Percentiles rank a stretch among this genome's conserved stretches.
These are phyloP conservation scores for Prillingera fragicola DNA, from an alignment of 1,284 basidiomycete genomes.

Conservation along the genomic window DNA sequence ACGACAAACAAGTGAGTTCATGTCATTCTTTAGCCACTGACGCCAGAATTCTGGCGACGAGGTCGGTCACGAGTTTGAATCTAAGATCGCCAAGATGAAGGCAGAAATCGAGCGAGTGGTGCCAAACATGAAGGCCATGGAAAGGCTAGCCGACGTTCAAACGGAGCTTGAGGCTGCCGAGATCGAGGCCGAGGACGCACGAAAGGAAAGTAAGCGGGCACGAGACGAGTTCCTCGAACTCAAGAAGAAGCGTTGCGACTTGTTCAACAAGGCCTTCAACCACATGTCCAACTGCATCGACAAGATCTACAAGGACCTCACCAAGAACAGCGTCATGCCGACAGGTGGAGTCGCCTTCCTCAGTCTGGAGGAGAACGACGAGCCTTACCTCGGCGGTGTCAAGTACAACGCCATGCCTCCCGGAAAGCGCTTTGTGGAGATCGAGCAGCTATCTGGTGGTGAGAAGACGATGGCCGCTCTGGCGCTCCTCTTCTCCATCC, in stretches of 20 bases:
- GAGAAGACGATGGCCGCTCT: constrained; percentile 98
- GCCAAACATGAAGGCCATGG: constrained; percentile 94
- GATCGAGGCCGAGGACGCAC: constrained; percentile 54
- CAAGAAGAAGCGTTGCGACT: constrained; percentile 75
- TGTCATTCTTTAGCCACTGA: too few species aligned
- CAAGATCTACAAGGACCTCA: constrained; percentile 94
- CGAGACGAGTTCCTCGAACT: constrained; percentile 86
- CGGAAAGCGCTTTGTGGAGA: constrained; percentile 98
- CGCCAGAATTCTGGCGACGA: constrained; percentile 62
- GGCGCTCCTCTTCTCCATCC: constrained; percentile 91
- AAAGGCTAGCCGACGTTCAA: constrained; percentile 91
- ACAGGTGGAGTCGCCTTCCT: constrained; percentile 96
- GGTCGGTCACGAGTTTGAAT: constrained; percentile 67
- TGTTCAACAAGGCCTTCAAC: constrained; percentile 94
- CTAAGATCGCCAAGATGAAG: constrained; percentile 65
- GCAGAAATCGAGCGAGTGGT: constrained; percentile 89
- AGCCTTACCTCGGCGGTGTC: constrained; percentile 91
- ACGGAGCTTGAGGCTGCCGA: constrained; percentile 54
- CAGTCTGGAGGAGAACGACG: constrained; percentile 93
- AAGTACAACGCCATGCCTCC: constrained; percentile 99
- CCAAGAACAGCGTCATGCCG: constrained; percentile 84
- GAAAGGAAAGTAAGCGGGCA: constrained; percentile 77
- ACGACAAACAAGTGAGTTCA: constrained; percentile 64
- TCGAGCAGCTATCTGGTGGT: constrained; percentile 96
- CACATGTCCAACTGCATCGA: constrained; percentile 95